These are phyloP conservation scores for Jasminum sambac DNA, from an alignment of 257 asterid species.

Conservation along the genomic window DNA sequence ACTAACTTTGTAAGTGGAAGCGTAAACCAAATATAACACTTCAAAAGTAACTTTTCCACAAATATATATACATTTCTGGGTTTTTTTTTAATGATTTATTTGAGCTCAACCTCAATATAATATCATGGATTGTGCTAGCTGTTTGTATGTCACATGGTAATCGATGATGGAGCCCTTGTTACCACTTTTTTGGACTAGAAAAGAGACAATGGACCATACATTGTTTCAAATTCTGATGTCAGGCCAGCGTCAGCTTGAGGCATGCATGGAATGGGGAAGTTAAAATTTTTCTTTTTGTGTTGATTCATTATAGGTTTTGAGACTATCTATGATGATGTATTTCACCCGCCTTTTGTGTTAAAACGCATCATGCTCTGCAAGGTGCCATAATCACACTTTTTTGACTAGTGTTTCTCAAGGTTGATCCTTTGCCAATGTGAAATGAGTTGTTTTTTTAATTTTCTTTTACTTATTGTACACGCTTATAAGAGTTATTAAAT, in stretches of 20 bases:
- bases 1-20: no score
- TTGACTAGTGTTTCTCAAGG: background rate
- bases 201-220: slow-evolving; percentile 25
- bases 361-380: background rate
- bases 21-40: no score
- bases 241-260: slow-evolving; percentile 38
- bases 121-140: background rate
- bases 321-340: background rate
- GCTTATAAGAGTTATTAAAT: no score
- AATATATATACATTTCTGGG: no score
- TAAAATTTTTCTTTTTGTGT: background rate
- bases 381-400: background rate
- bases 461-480: no score
- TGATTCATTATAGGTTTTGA: background rate
- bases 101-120: background rate
- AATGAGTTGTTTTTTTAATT: background rate
- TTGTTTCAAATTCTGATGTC: slow-evolving; percentile 35
- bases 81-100: no score
- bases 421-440: rapidly evolving
- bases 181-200: slow-evolving; percentile 16
- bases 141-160: slow-evolving; percentile 26
- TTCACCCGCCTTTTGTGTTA: background rate
- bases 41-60: no score
- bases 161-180: slow-evolving; percentile 27
- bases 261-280: slow-evolving; percentile 14